Percentiles rank a stretch among this genome's conserved stretches.
phyloP scores from a whole-genome alignment of 2,329 filamentous ascomycete species.

The Hymenoscyphus fructigenus region DNA sequence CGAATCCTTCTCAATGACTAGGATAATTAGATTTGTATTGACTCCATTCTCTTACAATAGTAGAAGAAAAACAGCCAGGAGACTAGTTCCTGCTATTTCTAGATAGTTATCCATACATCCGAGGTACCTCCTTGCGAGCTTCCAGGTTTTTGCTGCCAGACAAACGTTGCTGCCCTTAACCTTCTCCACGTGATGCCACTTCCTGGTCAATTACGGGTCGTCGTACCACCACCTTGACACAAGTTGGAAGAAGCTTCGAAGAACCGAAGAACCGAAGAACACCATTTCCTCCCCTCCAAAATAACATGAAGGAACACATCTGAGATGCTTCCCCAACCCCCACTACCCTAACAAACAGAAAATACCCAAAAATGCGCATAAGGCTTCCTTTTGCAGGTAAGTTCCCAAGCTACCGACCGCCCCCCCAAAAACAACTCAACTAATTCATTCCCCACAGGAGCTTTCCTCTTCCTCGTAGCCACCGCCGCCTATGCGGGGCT shows the following conservation, averaged over 20 bases:
- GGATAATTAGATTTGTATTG: no score
- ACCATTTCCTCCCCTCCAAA: slow-evolving; percentile 3
- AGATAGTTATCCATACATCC: no score
- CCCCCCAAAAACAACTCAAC: slow-evolving; percentile 4
- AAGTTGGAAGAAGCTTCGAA: background rate
- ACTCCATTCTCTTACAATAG: no score
- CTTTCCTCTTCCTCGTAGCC: slow-evolving; percentile 68
- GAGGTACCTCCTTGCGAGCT: no score
- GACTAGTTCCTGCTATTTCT: no score
- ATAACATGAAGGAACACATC: background rate
- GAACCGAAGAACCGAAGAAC: background rate
- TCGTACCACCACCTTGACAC: slow-evolving; percentile 5
- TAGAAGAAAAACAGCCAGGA: no score
- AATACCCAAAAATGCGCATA: slow-evolving; percentile 66
- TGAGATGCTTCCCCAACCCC: background rate
- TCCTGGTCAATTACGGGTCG: background rate
- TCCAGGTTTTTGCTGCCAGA: no score
- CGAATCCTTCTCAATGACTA: no score
- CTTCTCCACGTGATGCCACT: background rate
- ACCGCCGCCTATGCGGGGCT: slow-evolving; percentile 79
- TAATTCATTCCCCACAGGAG: slow-evolving; percentile 48
- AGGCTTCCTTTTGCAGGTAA: slow-evolving; percentile 84
- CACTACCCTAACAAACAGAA: background rate
- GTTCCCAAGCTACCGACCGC: slow-evolving; percentile 31
- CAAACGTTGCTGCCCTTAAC: background rate